Base-by-base conservation (phyloP, 1,284 basidiomycete species). In the Naganishia cerealis region DNA sequence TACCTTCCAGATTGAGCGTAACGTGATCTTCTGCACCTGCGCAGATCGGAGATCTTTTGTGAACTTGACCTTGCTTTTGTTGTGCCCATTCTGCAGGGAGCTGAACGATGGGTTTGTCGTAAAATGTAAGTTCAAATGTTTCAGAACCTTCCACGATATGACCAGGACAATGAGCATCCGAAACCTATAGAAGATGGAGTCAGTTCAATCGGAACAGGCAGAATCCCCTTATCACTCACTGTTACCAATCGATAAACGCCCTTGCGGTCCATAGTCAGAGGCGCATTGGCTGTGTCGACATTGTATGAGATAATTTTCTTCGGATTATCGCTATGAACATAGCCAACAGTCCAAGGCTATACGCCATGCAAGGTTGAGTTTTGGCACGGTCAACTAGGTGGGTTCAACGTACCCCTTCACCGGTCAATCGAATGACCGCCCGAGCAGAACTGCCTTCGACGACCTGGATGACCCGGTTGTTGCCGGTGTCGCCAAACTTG, bases 121-220 rank as follows among this genome's bases (percentile, higher is more conserved):
- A 84, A 84, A 89, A 90, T 68, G 87, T 85, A 36, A 98, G 88
- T 33, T 81, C 78, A 77, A 88, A 95, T 0, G 83, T 87, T 0
- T 85, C 83, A 52, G 87, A 87, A 42, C 85, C 84, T 7, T 81
- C 72, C 33, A 87, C 75, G 15, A 96, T 84, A 9, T 83, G 80
- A 15, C 94, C 94, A 12, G 89, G 87, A 76, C 94, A 98, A 80
- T 91, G 88, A 2, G 87, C 86, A 76, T 97, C 94, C 15, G 83
- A 80, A 46, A 97, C 86, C 87, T 91, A 73, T n/a, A 57, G 18
- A n/a, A 36, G 3, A 24, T 12, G 16, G 15, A 9, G 56, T 66
- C 26, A 48, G 29, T 29, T 21, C 9, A 29, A 9, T 33, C 29
- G 46, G 46, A 50, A 2, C n/a, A 7, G 21, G 46, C 9, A 24